A percentile compares a stretch with the other conserved stretches of the same genome.
Evolutionary conservation across 2,329 filamentous ascomycete species (phyloP).

Genomic region (Orbilia ellipsospora): DNA sequence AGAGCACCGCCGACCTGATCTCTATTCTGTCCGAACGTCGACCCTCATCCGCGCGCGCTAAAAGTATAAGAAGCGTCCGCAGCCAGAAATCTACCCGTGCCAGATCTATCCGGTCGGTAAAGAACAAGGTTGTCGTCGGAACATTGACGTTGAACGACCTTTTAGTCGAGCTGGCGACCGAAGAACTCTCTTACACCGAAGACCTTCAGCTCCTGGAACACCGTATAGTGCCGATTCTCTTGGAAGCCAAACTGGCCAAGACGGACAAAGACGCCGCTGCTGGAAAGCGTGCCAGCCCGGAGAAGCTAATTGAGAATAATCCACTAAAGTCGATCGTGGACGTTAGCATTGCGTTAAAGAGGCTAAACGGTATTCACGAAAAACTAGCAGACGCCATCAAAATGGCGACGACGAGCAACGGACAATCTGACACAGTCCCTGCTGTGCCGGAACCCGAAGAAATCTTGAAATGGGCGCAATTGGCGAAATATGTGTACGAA

Average conservation of each 20-base stretch:
- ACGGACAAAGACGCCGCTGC: constrained; percentile 65
- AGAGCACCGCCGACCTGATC: constrained; percentile 91
- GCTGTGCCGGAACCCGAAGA: constrained; percentile 69
- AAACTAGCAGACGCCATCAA: constrained; percentile 74
- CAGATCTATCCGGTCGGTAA: constrained; percentile 43
- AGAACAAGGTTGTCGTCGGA: constrained; percentile 63
- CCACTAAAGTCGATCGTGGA: constrained; percentile 88
- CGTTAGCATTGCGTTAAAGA: constrained; percentile 91
- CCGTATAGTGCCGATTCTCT: constrained; percentile 90
- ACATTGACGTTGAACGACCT: constrained; percentile 79
- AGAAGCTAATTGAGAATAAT: constrained; percentile 61
- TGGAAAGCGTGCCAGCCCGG: constrained; percentile 48
- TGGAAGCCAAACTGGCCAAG: constrained; percentile 80
- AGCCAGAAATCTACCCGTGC: constrained; percentile 8
- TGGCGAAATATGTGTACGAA: constrained; percentile 80
- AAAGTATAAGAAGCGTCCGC: constrained; percentile 75
- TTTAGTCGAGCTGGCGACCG: constrained; percentile 80
- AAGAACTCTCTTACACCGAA: constrained; percentile 87
- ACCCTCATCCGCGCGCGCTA: constrained; percentile 65
- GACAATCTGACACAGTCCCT: constrained; percentile 4
- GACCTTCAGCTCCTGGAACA: constrained; percentile 94
- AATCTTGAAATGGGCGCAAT: constrained; percentile 83
- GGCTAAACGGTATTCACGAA: constrained; percentile 81
- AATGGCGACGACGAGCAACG: constrained; percentile 21
- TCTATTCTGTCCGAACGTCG: constrained; percentile 80